phyloP scores from a whole-genome alignment of 768 basidiomycete genomes.

The Lentinula detonsa region DNA sequence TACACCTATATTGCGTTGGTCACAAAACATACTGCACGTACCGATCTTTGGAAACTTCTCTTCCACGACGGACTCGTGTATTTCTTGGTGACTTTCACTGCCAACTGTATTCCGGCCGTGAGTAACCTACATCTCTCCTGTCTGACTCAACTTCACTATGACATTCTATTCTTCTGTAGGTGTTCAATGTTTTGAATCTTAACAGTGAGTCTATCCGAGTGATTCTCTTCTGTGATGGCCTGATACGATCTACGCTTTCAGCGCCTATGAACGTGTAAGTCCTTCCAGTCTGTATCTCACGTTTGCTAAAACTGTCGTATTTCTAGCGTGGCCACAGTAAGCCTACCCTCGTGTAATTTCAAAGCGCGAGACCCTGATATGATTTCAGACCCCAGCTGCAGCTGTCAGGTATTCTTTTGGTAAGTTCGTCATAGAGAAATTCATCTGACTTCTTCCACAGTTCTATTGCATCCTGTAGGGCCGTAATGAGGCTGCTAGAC shows the following conservation, averaged over 20 bases:
- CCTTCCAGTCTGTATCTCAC: not conserved
- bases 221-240: not conserved
- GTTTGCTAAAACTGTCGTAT: not conserved
- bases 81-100: conserved; percentile 59
- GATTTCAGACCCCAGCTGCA: conserved; percentile 52
- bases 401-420: conserved; percentile 45
- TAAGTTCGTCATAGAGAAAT: conserved; percentile 1
- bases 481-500: conserved; percentile 61
- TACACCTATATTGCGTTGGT: conserved; percentile 51
- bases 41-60: conserved; percentile 62
- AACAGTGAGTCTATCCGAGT: conserved; percentile 37
- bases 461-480: conserved; percentile 60
- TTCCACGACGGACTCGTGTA: conserved; percentile 72
- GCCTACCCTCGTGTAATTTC: conserved; percentile 8
- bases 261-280: conserved; percentile 62
- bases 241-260: conserved; percentile 16
- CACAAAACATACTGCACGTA: conserved; percentile 44
- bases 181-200: conserved; percentile 53
- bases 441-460: conserved; percentile 17
- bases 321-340: conserved; percentile 48
- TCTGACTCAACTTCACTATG: not conserved
- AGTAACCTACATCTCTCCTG: conserved; percentile 17
- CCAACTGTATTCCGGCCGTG: conserved; percentile 65
- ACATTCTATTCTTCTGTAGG: conserved; percentile 21
- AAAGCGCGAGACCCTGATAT: not conserved